These are phyloP conservation scores for Arctium minus DNA, from an alignment of 129 eudicot genomes.

Conservation along the genomic window DNA sequence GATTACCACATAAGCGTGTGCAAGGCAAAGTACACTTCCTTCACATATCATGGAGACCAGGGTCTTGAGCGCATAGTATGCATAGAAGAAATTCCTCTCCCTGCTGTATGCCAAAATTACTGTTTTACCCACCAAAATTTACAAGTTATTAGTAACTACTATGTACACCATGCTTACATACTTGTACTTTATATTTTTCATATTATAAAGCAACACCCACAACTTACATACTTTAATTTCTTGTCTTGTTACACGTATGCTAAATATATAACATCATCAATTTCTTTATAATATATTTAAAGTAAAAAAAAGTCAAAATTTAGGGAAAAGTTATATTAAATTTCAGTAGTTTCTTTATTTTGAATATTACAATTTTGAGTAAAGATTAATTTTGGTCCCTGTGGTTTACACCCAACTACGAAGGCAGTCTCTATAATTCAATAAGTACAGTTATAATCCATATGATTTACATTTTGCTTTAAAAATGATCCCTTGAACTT, in stretches of 20 bases:
- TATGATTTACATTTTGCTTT: too few species aligned
- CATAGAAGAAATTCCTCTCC: slow-evolving; percentile 53
- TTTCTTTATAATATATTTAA: too few species aligned
- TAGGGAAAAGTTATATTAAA: too few species aligned
- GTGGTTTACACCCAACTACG: too few species aligned
- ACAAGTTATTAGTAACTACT: slow-evolving; percentile 7
- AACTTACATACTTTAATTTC: background rate
- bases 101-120: slow-evolving; percentile 71
- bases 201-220: too few species aligned
- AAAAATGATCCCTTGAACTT: too few species aligned
- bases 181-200: background rate
- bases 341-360: background rate
- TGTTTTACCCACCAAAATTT: slow-evolving; percentile 26
- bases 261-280: too few species aligned
- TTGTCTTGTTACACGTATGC: too few species aligned
- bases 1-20: slow-evolving; percentile 82
- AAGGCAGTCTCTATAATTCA: too few species aligned
- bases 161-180: background rate
- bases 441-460: too few species aligned
- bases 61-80: slow-evolving; percentile 70
- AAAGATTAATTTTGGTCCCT: too few species aligned
- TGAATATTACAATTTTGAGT: background rate
- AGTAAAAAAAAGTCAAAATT: background rate
- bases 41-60: slow-evolving; percentile 67
- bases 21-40: slow-evolving; percentile 82